These are phyloP conservation scores for Hanseniaspora clermontiae DNA, from an alignment of 805 yeast genomes.

Conservation along the genomic window DNA sequence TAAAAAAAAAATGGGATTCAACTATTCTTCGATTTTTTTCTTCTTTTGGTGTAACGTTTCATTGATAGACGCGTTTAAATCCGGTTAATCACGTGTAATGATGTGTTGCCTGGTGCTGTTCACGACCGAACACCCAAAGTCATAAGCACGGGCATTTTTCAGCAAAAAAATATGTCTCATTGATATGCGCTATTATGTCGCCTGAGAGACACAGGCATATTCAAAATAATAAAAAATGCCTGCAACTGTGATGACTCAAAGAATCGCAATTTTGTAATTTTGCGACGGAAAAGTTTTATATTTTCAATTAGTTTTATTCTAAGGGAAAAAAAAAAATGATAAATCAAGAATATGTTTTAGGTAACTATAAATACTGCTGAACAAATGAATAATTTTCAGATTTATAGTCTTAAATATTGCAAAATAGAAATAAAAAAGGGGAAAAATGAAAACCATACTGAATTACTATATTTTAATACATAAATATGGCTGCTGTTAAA, in stretches of 20 bases:
- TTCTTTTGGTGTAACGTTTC: too few relatives aligned
- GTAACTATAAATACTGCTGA: neutral
- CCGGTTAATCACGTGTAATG: neutral
- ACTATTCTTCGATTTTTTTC: too few relatives aligned
- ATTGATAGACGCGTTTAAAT: neutral
- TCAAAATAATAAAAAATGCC: neutral
- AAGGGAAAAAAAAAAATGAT: neutral
- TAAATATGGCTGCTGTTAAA: conserved; percentile 34
- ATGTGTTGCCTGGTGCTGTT: too few relatives aligned
- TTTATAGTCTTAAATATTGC: neutral
- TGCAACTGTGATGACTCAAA: neutral
- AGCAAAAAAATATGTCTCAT: neutral
- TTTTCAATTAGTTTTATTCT: too few relatives aligned
- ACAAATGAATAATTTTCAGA: neutral
- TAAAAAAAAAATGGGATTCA: neutral
- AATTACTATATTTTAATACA: neutral
- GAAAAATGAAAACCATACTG: neutral
- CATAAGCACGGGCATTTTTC: neutral
- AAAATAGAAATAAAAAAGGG: neutral
- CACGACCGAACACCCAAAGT: neutral
- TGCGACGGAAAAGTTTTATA: neutral
- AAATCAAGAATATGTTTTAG: neutral
- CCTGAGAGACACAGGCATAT: neutral
- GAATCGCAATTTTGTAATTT: neutral
- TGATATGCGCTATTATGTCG: neutral